Evolutionary conservation across 176 grass and related monocot genomes (phyloP).

Genomic region (Phyllostachys edulis): DNA sequence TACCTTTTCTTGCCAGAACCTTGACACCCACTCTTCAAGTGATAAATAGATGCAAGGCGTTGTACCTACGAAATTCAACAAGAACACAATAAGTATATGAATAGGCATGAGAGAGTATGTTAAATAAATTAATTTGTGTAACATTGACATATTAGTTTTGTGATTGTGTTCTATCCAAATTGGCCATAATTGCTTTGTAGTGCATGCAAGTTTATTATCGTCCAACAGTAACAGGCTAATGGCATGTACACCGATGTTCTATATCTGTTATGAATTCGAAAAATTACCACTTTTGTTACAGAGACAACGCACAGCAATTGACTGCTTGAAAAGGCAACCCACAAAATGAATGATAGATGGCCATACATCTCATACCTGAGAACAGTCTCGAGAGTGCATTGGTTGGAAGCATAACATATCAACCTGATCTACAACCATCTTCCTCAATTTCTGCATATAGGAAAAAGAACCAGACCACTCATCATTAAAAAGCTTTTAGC

Average conservation of each 20-base stretch:
- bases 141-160: not conserved
- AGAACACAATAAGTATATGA: not conserved
- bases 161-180: not conserved
- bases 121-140: not conserved
- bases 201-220: not conserved
- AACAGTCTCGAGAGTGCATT: conserved; percentile 82
- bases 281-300: not conserved
- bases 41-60: conserved; percentile 86
- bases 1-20: conserved; percentile 95
- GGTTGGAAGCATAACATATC: conserved; percentile 82
- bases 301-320: not conserved
- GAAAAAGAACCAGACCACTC: conserved; percentile 18
- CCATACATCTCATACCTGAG: conserved; percentile 52
- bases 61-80: conserved; percentile 61
- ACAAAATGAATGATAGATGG: not conserved
- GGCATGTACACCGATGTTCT: not conserved
- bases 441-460: conserved; percentile 66
- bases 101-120: not conserved
- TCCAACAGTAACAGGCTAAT: not conserved
- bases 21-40: conserved; percentile 68
- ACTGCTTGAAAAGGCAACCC: not conserved
- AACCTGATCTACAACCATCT: conserved; percentile 69
- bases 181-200: not conserved
- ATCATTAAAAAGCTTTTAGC: not conserved
- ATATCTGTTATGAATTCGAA: not conserved